phyloP scores from a whole-genome alignment of 306 rosid species.

The Citrullus amarus region DNA sequence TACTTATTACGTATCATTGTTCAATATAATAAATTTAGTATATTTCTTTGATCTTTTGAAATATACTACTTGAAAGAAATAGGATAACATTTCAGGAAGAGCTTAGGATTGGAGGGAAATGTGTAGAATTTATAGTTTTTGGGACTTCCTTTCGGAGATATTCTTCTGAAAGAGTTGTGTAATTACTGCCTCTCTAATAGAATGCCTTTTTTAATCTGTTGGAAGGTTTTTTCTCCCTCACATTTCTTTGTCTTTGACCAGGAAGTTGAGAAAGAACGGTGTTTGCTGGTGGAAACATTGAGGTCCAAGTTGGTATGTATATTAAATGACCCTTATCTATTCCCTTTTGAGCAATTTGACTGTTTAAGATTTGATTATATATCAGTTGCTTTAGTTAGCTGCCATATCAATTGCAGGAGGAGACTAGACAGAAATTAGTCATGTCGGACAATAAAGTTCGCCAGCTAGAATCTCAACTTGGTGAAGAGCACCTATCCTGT shows the following conservation, averaged over 20 bases:
- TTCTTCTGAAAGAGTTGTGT: neutral
- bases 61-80: neutral
- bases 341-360: neutral
- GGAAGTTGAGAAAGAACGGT: slow-evolving; percentile 76
- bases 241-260: slow-evolving; percentile 14
- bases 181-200: neutral
- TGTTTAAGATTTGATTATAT: slow-evolving; percentile 9
- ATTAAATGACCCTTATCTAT: neutral
- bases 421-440: slow-evolving; percentile 71
- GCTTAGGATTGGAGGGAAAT: neutral
- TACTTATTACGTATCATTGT: neutral
- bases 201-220: neutral
- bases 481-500: slow-evolving; percentile 49
- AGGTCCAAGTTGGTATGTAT: slow-evolving; percentile 76
- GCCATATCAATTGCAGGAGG: slow-evolving; percentile 53
- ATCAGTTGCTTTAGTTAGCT: slow-evolving; percentile 10
- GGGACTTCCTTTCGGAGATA: neutral
- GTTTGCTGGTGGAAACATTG: slow-evolving; percentile 59
- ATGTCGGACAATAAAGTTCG: slow-evolving; percentile 70
- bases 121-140: neutral
- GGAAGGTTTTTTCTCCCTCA: neutral
- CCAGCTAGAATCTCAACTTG: slow-evolving; percentile 66
- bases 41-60: neutral
- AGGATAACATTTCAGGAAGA: neutral
- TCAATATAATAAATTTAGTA: neutral